A percentile compares a stretch with the other conserved stretches of the same genome.
phyloP scores from a whole-genome alignment of 108 stramenopile genomes.

The Nitzschia sp. region DNA sequence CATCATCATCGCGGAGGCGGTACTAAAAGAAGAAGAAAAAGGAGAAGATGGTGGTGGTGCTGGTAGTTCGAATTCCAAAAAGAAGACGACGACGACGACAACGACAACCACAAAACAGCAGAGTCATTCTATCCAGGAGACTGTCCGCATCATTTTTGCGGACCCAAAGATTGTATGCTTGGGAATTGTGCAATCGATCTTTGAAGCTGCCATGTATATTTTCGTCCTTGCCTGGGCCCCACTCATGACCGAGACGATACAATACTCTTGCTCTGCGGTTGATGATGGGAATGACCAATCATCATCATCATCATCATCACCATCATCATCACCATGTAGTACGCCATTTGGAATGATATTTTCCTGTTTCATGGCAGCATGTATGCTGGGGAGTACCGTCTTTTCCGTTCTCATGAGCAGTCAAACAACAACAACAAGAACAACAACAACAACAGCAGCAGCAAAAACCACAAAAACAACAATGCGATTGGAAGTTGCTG shows the following conservation, averaged over 20 bases:
- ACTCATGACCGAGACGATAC: slow-evolving; percentile 62
- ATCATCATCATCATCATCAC: too few species aligned
- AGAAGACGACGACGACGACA: slow-evolving; percentile 16
- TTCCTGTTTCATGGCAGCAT: slow-evolving; percentile 93
- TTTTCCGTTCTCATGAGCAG: too few species aligned
- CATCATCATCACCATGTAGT: too few species aligned
- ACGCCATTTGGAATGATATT: slow-evolving; percentile 90
- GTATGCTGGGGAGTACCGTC: slow-evolving; percentile 83
- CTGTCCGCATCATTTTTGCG: slow-evolving; percentile 40
- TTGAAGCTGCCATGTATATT: slow-evolving; percentile 96
- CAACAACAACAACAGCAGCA: too few species aligned
- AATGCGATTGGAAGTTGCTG: slow-evolving; percentile 63
- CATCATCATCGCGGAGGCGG: background rate
- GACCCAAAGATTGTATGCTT: slow-evolving; percentile 84
- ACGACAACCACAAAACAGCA: background rate
- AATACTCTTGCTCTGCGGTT: slow-evolving; percentile 39
- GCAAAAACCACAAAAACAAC: slow-evolving; percentile 55
- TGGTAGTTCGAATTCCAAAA: background rate
- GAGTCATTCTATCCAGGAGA: slow-evolving; percentile 61
- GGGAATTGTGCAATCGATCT: slow-evolving; percentile 85
- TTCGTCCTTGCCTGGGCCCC: slow-evolving; percentile 96
- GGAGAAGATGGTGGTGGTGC: too few species aligned
- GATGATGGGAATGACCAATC: too few species aligned
- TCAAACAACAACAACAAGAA: slow-evolving; percentile 56
- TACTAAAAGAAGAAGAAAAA: slow-evolving; percentile 30